These are phyloP conservation scores for Heliamphora pulchella DNA, from an alignment of 179 eudicot genomes.

Conservation along the genomic window DNA sequence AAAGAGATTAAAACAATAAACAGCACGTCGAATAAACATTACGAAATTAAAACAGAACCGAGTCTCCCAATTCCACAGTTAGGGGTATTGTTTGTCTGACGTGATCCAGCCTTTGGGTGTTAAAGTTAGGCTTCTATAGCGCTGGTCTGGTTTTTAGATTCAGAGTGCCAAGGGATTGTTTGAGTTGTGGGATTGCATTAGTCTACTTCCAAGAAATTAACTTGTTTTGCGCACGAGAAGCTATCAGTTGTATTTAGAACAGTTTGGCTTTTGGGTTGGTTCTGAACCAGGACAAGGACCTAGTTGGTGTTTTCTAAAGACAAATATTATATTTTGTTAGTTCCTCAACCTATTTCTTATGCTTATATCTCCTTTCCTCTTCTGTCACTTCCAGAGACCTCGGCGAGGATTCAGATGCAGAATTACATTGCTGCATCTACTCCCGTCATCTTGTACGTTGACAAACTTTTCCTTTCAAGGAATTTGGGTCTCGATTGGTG, in stretches of 20 bases:
- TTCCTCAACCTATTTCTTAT: neutral
- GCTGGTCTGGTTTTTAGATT: neutral
- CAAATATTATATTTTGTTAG: neutral
- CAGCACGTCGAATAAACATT: too few species aligned
- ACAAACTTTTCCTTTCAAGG: conserved; percentile 54
- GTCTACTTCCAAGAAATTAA: neutral
- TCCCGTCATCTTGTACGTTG: conserved; percentile 54
- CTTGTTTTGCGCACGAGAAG: neutral
- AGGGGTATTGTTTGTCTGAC: neutral
- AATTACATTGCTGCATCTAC: conserved; percentile 44
- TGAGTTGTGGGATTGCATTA: neutral
- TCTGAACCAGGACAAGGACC: too few species aligned
- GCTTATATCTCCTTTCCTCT: neutral
- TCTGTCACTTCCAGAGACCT: conserved; percentile 38
- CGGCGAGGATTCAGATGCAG: conserved; percentile 70
- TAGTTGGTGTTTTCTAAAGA: neutral
- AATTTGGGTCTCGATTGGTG: conserved; percentile 82
- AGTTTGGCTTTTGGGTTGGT: neutral
- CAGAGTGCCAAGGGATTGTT: neutral
- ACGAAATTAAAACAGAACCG: too few species aligned
- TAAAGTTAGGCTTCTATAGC: neutral
- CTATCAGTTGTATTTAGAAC: too few species aligned
- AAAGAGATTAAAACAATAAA: too few species aligned
- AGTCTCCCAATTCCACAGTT: neutral
- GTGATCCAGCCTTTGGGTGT: neutral